These are phyloP conservation scores for Endocladia muricata DNA, from an alignment of 31 red algal genomes.

Conservation along the genomic window DNA sequence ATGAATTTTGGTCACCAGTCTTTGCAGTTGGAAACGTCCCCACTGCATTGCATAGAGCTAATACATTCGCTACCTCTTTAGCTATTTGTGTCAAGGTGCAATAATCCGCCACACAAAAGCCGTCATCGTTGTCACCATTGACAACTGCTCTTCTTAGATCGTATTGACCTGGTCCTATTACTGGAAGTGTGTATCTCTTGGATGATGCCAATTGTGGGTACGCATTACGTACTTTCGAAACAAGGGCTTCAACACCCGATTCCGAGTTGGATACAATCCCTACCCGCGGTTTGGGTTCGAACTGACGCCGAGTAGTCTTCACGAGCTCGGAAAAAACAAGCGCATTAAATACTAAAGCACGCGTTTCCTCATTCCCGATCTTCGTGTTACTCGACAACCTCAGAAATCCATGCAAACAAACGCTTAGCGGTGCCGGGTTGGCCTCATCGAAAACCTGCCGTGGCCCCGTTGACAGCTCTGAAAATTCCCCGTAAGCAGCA, in stretches of 20 bases:
- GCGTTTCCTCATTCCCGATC: constrained; percentile 28
- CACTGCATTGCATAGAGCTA: constrained; percentile 12
- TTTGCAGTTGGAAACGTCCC: background rate
- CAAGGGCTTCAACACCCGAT: background rate
- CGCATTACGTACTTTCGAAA: background rate
- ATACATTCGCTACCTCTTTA: constrained; percentile 19
- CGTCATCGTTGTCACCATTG: background rate
- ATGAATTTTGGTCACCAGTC: background rate
- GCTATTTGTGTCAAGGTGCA: constrained; percentile 19
- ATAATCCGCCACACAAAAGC: background rate
- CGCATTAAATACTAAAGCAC: constrained; percentile 7
- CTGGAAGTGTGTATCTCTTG: background rate
- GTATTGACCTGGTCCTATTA: background rate
- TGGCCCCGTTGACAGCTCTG: background rate
- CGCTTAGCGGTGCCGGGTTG: constrained; percentile 10
- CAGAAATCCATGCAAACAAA: constrained; percentile 9
- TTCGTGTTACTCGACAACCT: constrained; percentile 5
- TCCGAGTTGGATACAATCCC: background rate
- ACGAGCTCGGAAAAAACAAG: constrained; percentile 3
- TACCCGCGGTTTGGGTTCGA: background rate
- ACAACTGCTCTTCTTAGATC: background rate
- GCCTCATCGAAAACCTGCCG: constrained; percentile 6
- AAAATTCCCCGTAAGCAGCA: constrained; percentile 3
- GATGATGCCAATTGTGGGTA: background rate
- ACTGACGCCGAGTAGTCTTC: background rate